A percentile compares a stretch with the other conserved stretches of the same genome.
phyloP scores from a whole-genome alignment of 1,139 yeast species.

The Saccharomyces hybrid region DNA sequence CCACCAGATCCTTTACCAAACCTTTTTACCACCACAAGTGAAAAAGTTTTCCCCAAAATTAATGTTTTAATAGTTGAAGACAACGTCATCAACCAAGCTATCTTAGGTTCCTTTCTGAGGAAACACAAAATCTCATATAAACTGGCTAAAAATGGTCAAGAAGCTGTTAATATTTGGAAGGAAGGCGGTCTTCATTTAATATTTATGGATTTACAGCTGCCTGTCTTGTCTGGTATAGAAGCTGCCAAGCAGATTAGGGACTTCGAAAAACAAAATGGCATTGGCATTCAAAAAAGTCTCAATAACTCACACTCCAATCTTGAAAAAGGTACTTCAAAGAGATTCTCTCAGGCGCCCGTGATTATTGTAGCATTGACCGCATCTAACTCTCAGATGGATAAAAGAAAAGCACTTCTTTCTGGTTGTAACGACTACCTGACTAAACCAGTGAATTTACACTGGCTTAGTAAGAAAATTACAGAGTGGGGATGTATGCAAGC shows the following conservation, averaged over 20 bases:
- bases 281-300: conserved; percentile 43
- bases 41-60: conserved; percentile 54
- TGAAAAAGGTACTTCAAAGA: conserved; percentile 5
- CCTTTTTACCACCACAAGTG: conserved; percentile 17
- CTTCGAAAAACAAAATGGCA: conserved; percentile 68
- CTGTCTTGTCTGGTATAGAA: conserved; percentile 87
- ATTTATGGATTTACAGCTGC: conserved; percentile 90
- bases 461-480: conserved; percentile 89
- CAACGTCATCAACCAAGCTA: conserved; percentile 87
- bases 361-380: conserved; percentile 96
- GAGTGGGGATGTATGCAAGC: conserved; percentile 99
- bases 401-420: conserved; percentile 86
- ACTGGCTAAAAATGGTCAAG: conserved; percentile 85
- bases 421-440: conserved; percentile 96
- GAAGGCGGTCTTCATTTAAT: conserved; percentile 88
- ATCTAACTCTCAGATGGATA: conserved; percentile 76
- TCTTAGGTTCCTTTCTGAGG: conserved; percentile 83
- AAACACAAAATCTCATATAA: conserved; percentile 79
- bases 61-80: conserved; percentile 93
- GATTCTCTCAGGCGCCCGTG: conserved; percentile 54
- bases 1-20: conserved; percentile 4
- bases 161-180: conserved; percentile 88
- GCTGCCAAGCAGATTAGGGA: conserved; percentile 86
- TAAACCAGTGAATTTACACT: conserved; percentile 90
- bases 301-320: background rate